Evolutionary conservation across 106 monocot genomes (phyloP), one percentile per base, ranked within the genome.

Genomic region (Amphibolis antarctica): DNA sequence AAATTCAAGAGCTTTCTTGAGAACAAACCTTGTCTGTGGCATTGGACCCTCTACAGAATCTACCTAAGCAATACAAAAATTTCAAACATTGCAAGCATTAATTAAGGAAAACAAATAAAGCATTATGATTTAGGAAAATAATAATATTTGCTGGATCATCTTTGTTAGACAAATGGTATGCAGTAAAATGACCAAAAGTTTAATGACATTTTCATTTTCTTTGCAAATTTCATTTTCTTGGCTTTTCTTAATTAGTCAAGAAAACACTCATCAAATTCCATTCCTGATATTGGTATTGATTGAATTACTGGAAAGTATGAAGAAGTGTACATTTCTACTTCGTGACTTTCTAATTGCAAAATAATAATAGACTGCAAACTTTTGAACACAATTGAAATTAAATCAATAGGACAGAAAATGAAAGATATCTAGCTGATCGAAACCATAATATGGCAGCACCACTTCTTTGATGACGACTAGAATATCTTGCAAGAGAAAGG

Each of bases 1-100:
- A 75, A 85, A 98, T 84, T 98, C 98, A 60, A 98, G 76, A 62
- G 98, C 98, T 75, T 98, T 98, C 80, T 98, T 98, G 22, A 98
- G 74, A 63, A 98, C 98, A 81, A 98, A 98, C 80, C 91, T 84
- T 52, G 98, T 98, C 46, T 98, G 98, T 29, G 98, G 98, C 98
- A 98, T 98, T 28, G 98, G 98, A 18, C 98, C 98, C 68, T 98
- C 98, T 19, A 98, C 98, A 30, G 98, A 98, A 55, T 98, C 98
- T 60, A 98, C 87, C 98, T 98, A 61, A 28, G 66, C 28, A 64
- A 63, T 7, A 55, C 53, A 74, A 19, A 0, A 22, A 25, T 24
- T 60, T 12, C 29, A 48, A 51, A 44, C 18, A 64, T 31, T 13
- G 56, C 1, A 17, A 49, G n/a, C 13, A 49, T 17, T 17, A 49